These are phyloP conservation scores for Misopates orontium DNA, from an alignment of 257 asterid genomes.

Conservation along the genomic window DNA sequence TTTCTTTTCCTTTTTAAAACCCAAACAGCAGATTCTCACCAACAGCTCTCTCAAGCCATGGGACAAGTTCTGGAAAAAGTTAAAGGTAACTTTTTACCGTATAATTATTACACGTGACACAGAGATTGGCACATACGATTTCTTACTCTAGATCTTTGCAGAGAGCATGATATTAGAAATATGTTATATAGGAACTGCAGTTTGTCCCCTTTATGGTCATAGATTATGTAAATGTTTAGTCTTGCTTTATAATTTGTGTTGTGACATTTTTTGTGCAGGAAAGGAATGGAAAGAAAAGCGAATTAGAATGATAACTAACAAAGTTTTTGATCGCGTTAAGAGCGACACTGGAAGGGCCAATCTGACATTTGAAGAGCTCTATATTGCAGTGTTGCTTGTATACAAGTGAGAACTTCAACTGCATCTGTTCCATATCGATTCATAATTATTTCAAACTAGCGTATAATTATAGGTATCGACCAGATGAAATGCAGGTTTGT, in stretches of 20 bases:
- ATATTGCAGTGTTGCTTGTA: conserved; percentile 80
- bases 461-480: not conserved
- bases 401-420: conserved; percentile 59
- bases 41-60: conserved; percentile 46
- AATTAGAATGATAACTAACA: conserved; percentile 56
- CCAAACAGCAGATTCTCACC: conserved; percentile 20
- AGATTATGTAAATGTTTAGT: not conserved
- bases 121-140: too few species aligned
- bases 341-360: conserved; percentile 49
- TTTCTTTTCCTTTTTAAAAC: not conserved
- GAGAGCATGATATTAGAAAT: too few species aligned
- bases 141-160: too few species aligned
- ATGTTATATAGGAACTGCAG: too few species aligned
- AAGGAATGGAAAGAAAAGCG: conserved; percentile 79
- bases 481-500: not conserved
- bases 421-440: not conserved
- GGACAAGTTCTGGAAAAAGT: conserved; percentile 76
- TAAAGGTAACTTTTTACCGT: conserved; percentile 47
- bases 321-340: conserved; percentile 65
- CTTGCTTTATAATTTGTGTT: not conserved
- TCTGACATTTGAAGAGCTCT: conserved; percentile 82
- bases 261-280: conserved; percentile 42
- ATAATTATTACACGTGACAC: too few species aligned
- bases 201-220: too few species aligned
- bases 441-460: not conserved